phyloP scores from a whole-genome alignment of 192 early-diverging fungal genomes.

The Umbelopsis sp. region DNA sequence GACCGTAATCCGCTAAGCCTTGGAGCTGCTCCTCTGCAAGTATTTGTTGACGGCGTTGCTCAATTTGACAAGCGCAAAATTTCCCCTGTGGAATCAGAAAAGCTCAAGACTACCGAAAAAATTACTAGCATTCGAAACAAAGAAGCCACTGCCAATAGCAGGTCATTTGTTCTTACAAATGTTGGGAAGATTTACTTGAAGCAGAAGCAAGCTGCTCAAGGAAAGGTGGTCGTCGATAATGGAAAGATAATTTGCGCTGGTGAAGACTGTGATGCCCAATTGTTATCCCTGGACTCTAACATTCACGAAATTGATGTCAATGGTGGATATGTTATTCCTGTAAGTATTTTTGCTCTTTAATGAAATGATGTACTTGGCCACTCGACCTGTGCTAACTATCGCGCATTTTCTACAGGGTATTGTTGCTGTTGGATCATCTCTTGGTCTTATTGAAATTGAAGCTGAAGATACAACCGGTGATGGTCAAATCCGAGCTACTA shows the following conservation, averaged over 20 bases:
- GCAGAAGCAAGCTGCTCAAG: conserved; percentile 33
- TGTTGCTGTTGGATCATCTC: conserved; percentile 55
- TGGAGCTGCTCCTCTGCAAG: conserved; percentile 73
- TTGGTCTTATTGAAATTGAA: conserved; percentile 71
- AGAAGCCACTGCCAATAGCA: conserved; percentile 33
- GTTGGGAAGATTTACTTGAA: conserved; percentile 35
- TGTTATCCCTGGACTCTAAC: background rate
- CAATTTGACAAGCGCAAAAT: conserved; percentile 50
- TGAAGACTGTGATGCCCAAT: conserved; percentile 18
- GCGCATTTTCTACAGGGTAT: conserved; percentile 40
- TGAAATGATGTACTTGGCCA: background rate
- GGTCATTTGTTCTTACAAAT: conserved; percentile 48
- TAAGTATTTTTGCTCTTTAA: conserved; percentile 29
- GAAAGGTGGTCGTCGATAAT: conserved; percentile 54
- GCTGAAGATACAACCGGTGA: conserved; percentile 61
- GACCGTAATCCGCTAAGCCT: conserved; percentile 65
- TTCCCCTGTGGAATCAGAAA: conserved; percentile 20
- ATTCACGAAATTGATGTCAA: conserved; percentile 50
- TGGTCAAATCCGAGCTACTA: conserved; percentile 41
- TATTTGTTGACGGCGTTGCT: conserved; percentile 71
- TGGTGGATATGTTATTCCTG: conserved; percentile 62
- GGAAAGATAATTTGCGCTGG: conserved; percentile 58
- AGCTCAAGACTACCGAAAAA: conserved; percentile 17
- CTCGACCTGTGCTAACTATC: background rate
- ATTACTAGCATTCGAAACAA: conserved; percentile 23